phyloP scores from a whole-genome alignment of 2,329 filamentous ascomycete species.

The Diaporthe ampelina region DNA sequence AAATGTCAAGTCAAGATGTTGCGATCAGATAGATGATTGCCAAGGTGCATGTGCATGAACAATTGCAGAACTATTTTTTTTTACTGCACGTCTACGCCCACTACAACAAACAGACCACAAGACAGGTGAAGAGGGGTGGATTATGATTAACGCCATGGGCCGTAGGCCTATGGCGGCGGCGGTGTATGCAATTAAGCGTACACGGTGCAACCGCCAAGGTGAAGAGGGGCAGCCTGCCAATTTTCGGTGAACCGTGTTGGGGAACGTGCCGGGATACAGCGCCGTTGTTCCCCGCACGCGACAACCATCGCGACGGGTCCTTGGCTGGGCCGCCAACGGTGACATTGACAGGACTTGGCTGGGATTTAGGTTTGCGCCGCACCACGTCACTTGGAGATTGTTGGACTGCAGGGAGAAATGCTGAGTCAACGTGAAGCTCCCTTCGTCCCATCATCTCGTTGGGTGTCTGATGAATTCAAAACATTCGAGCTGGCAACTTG shows the following conservation, averaged over 20 bases:
- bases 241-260: not conserved
- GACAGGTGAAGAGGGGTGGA: too few species aligned
- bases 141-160: too few species aligned
- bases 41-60: too few species aligned
- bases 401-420: not conserved
- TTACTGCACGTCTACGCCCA: too few species aligned
- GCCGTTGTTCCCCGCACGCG: not conserved
- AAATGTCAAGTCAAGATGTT: too few species aligned
- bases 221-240: too few species aligned
- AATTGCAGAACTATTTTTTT: too few species aligned
- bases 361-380: not conserved
- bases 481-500: not conserved
- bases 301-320: slow-evolving; percentile 1
- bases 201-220: too few species aligned
- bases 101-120: too few species aligned
- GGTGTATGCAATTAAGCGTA: too few species aligned
- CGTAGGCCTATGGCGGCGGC: too few species aligned
- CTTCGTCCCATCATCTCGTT: not conserved
- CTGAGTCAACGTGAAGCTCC: not conserved
- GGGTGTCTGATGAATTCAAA: slow-evolving; percentile 1
- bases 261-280: not conserved
- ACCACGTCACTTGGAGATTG: not conserved
- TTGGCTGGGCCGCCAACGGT: not conserved
- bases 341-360: slow-evolving; percentile 17
- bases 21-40: too few species aligned